phyloP scores from a whole-genome alignment of 306 rosid genomes.

The Glycyrrhiza uralensis region DNA sequence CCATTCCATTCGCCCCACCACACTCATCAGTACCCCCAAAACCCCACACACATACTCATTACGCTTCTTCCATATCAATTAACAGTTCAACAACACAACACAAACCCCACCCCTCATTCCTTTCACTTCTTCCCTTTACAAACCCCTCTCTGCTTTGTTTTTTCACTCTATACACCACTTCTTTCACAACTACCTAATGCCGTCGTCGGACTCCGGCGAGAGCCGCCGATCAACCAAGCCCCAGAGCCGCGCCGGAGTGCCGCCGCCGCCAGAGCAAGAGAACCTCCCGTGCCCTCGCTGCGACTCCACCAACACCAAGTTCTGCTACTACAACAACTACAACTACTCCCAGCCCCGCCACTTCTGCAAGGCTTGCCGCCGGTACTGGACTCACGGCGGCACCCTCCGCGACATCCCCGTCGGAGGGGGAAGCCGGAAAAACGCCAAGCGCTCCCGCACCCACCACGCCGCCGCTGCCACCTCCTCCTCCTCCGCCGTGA shows the following conservation, averaged over 20 bases:
- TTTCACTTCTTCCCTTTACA: neutral
- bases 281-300: slow-evolving; percentile 93
- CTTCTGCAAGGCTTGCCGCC: slow-evolving; percentile 97
- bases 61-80: neutral
- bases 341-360: slow-evolving; percentile 98
- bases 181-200: slow-evolving; percentile 30
- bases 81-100: neutral
- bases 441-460: slow-evolving; percentile 88
- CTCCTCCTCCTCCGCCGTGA: neutral
- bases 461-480: slow-evolving; percentile 2
- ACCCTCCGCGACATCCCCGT: slow-evolving; percentile 95
- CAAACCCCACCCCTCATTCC: neutral
- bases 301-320: slow-evolving; percentile 92
- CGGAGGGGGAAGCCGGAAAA: slow-evolving; percentile 90
- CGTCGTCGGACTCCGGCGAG: slow-evolving; percentile 63
- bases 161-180: neutral
- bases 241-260: slow-evolving; percentile 33
- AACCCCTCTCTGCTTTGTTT: too few species aligned
- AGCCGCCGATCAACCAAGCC: slow-evolving; percentile 42
- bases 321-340: slow-evolving; percentile 96
- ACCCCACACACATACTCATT: neutral
- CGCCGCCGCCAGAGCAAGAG: slow-evolving; percentile 81
- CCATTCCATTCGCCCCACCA: neutral
- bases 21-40: neutral
- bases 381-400: slow-evolving; percentile 98